Evolutionary conservation across 352 stramenopile genomes (phyloP), one percentile per base, ranked within the genome.

Genomic region (Pythium phragmiticola): DNA sequence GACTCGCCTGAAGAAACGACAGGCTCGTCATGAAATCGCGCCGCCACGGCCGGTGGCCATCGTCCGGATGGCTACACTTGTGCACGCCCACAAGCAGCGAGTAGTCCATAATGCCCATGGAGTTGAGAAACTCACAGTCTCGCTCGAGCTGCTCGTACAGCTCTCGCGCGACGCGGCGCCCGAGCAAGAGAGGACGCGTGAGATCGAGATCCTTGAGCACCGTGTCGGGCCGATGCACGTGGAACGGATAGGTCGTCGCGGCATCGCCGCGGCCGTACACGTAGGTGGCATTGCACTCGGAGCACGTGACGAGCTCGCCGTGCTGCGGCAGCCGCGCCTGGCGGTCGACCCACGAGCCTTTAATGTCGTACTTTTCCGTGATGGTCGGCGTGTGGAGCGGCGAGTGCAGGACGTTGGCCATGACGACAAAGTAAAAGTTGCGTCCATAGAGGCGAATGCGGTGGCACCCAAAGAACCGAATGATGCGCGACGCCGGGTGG

Each of bases 391-490:
- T 87, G 53, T 90, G 80, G 5, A 55, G 55, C 34, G 78, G 66
- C 30, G 68, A 87, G 55, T 90, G 77, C n/a, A 92, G 58, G 36
- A 92, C 81, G 55, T 92, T 92, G 2, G 81, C 77, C 83, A 92
- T 92, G 53, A 92, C 83, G 3, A 85, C 79, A 69, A 92, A 92
- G 61, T 88, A 89, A 60, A 92, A 90, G 60, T 87, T 88, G 48
- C 82, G 77, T 7, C 84, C 83, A 47, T 95, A 95, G 9, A 96
- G 71, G 6, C 76, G 74, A 30, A 96, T 79, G 43, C 79, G 77
- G 43, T 96, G 88, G 60, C 84, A 93, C 19, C 88, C 88, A n/a
- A 92, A 90, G 57, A 94, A 95, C 9, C 88, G 81, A 37, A 90
- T 94, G 34, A 96, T 74, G 17, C 89, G 74, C 52, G 79, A 90